phyloP scores from a whole-genome alignment of 163 green algal genomes.

The Trebouxia gelatinosa region DNA sequence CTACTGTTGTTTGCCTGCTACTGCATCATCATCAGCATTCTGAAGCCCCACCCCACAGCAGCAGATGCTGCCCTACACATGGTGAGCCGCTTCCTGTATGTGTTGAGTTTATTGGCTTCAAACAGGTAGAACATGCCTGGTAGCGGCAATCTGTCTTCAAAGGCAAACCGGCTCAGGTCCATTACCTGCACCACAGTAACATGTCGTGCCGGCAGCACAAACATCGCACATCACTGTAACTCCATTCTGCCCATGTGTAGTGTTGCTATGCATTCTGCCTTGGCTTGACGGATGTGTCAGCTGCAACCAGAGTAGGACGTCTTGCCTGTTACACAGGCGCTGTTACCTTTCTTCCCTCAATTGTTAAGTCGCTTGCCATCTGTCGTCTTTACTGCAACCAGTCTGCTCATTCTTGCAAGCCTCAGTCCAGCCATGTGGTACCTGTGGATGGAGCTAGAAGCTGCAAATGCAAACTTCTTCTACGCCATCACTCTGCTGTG shows the following conservation, averaged over 20 bases:
- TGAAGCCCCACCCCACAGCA: slow-evolving; percentile 74
- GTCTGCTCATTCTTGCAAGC: slow-evolving; percentile 56
- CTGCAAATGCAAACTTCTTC: slow-evolving; percentile 83
- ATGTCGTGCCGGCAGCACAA: too few relatives aligned
- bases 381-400: slow-evolving; percentile 52
- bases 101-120: background rate
- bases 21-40: slow-evolving; percentile 51
- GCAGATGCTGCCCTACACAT: slow-evolving; percentile 62
- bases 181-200: too few relatives aligned
- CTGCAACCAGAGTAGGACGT: too few relatives aligned
- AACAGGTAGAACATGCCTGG: background rate
- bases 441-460: slow-evolving; percentile 69
- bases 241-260: background rate
- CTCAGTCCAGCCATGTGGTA: slow-evolving; percentile 65
- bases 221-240: background rate
- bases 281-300: too few relatives aligned
- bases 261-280: background rate
- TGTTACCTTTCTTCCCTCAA: slow-evolving; percentile 50
- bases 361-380: slow-evolving; percentile 40
- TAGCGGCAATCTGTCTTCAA: background rate
- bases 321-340: too few relatives aligned
- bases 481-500: slow-evolving; percentile 79
- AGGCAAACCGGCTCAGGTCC: too few relatives aligned
- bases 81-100: slow-evolving; percentile 7
- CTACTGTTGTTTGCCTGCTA: slow-evolving; percentile 56